Evolutionary conservation across 176 grass and related monocot species (phyloP).

Genomic region (Tillandsia leiboldiana): DNA sequence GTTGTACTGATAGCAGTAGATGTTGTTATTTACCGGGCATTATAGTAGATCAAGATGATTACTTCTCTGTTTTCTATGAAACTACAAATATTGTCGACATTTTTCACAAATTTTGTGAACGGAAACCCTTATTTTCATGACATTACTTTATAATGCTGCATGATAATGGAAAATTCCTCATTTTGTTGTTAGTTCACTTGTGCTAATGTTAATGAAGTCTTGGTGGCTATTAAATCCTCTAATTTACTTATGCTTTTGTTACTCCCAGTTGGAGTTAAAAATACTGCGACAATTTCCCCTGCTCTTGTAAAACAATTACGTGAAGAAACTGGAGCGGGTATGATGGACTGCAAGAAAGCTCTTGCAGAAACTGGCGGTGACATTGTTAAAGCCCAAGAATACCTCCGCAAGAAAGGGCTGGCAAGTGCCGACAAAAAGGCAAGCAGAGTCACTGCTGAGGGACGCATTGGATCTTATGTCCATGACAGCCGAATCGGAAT

Average conservation of each 20-base stretch:
- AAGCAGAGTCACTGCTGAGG: conserved; percentile 74
- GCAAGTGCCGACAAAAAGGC: conserved; percentile 93
- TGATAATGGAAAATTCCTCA: too few relatives aligned
- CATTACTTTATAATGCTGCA: too few relatives aligned
- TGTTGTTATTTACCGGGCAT: too few relatives aligned
- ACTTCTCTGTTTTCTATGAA: too few relatives aligned
- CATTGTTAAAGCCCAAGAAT: conserved; percentile 86
- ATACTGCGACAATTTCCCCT: conserved; percentile 72
- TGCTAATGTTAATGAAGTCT: neutral
- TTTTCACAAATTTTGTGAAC: too few relatives aligned
- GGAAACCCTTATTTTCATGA: too few relatives aligned
- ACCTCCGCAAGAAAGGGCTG: conserved; percentile 78
- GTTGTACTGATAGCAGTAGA: too few relatives aligned
- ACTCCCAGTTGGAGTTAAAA: conserved; percentile 17
- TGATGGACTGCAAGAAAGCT: conserved; percentile 99
- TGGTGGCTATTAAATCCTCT: neutral
- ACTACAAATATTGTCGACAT: too few relatives aligned
- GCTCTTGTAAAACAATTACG: conserved; percentile 92
- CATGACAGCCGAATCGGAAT: conserved; percentile 87
- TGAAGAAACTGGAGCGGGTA: conserved; percentile 88
- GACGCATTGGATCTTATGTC: conserved; percentile 88
- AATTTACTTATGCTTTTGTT: conserved; percentile 3
- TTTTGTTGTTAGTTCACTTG: too few relatives aligned
- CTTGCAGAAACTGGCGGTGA: conserved; percentile 65
- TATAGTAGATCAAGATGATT: too few relatives aligned